Evolutionary conservation across 345 rosid species (phyloP).

Genomic region (Eucalyptus paniculata): DNA sequence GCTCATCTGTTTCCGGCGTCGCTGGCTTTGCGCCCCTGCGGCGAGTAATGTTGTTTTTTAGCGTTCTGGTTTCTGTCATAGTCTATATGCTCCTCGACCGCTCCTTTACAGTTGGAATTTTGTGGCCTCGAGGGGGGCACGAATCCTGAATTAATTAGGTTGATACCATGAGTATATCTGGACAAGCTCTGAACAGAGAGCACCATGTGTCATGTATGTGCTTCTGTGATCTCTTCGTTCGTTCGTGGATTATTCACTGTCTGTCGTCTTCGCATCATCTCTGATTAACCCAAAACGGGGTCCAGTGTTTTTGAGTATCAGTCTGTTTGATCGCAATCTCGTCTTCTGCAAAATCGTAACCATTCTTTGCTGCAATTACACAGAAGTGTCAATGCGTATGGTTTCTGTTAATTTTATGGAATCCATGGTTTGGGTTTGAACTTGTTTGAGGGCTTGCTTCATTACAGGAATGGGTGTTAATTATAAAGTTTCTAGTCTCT

Average conservation of each 20-base stretch:
- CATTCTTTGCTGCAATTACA: background rate
- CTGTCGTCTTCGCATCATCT: background rate
- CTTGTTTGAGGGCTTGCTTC: background rate
- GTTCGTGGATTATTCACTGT: background rate
- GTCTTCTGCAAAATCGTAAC: background rate
- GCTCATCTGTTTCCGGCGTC: no score
- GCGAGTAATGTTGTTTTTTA: background rate
- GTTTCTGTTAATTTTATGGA: background rate
- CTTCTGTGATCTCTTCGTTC: background rate
- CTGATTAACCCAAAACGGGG: background rate
- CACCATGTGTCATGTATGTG: background rate
- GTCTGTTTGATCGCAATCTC: background rate
- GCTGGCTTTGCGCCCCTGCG: no score
- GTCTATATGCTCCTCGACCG: background rate
- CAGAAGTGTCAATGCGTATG: background rate
- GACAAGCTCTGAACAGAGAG: background rate
- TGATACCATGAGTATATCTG: background rate
- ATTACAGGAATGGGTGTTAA: background rate
- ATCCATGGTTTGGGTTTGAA: background rate
- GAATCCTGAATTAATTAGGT: background rate
- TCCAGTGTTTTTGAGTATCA: no score
- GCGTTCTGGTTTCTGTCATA: background rate
- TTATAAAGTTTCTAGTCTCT: background rate
- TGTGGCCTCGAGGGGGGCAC: background rate
- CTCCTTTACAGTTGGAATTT: background rate